These are phyloP conservation scores for Steccherinum ochraceum DNA, from an alignment of 768 basidiomycete species.

Conservation along the genomic window DNA sequence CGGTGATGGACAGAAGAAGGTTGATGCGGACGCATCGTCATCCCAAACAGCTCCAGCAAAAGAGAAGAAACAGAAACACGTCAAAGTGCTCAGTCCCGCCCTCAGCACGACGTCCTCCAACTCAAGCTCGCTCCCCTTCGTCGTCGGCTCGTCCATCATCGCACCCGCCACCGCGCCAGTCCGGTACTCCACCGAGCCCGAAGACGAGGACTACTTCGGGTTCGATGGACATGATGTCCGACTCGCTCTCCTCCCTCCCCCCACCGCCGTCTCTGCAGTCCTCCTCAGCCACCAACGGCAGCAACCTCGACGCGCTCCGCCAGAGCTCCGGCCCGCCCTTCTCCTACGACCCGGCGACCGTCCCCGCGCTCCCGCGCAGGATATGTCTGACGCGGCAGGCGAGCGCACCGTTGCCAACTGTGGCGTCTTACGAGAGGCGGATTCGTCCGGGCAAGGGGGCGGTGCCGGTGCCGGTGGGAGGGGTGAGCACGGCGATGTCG, in stretches of 20 bases:
- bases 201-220: slow-evolving; percentile 28
- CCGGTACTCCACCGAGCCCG: slow-evolving; percentile 6
- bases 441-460: slow-evolving; percentile 18
- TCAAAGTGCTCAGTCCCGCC: background rate
- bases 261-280: background rate
- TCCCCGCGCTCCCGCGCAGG: slow-evolving; percentile 45
- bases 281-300: background rate
- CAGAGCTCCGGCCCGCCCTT: slow-evolving; percentile 22
- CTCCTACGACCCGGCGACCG: slow-evolving; percentile 28
- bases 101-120: too few species aligned
- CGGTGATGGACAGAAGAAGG: too few species aligned
- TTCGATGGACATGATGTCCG: background rate
- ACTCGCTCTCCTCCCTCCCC: background rate
- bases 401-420: slow-evolving; percentile 55
- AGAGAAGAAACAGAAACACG: background rate
- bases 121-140: slow-evolving; percentile 4
- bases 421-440: slow-evolving; percentile 26
- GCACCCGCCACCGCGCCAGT: slow-evolving; percentile 25
- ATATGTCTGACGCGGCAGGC: slow-evolving; percentile 54
- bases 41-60: background rate
- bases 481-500: too few species aligned
- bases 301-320: slow-evolving; percentile 12
- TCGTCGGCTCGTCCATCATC: slow-evolving; percentile 8
- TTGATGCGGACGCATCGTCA: too few species aligned
- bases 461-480: slow-evolving; percentile 28